Evolutionary conservation across 108 stramenopile species (phyloP), one percentile per base, ranked within the genome.

Genomic region (Ochromonas danica): DNA sequence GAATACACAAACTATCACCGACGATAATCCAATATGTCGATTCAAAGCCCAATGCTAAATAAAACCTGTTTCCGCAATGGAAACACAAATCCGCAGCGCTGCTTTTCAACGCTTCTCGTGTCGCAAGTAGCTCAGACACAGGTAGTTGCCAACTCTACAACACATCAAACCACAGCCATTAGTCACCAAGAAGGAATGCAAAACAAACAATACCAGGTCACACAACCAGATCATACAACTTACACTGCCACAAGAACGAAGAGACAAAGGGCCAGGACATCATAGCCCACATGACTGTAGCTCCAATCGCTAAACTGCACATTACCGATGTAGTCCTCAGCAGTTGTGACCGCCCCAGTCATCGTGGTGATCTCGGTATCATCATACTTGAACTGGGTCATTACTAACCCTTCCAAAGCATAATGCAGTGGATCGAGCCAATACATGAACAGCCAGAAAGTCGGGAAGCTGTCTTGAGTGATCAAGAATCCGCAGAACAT

Each of bases 401-500:
- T 70, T 10, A 70, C 22, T n/a, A n/a, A n/a, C n/a, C n/a, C n/a
- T n/a, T n/a, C n/a, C n/a, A n/a, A n/a, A n/a, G n/a, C n/a, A n/a
- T 22, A 70, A 14, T n/a, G n/a, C n/a, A 22, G 36, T 40, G 14
- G 67, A 31, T 14, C 14, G 22, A 22, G n/a, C n/a, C n/a, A n/a
- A n/a, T n/a, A n/a, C n/a, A n/a, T n/a, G n/a, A n/a, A n/a, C n/a
- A n/a, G n/a, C n/a, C n/a, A n/a, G n/a, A n/a, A n/a, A n/a, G n/a
- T n/a, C n/a, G n/a, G n/a, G n/a, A n/a, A n/a, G n/a, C 33, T 40
- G 17, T 70, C 40, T 38, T 38, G 39, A 40, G 17, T 22, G 36
- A 70, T 70, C 67, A 70, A 40, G 40, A 70, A 70, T 10, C 67
- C 67, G 40, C 67, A 57, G 51, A 57, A n/a, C n/a, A n/a, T n/a